Conservation (phyloP, 1,284 basidiomycete species). For the Cryptococcus sp. region DNA sequence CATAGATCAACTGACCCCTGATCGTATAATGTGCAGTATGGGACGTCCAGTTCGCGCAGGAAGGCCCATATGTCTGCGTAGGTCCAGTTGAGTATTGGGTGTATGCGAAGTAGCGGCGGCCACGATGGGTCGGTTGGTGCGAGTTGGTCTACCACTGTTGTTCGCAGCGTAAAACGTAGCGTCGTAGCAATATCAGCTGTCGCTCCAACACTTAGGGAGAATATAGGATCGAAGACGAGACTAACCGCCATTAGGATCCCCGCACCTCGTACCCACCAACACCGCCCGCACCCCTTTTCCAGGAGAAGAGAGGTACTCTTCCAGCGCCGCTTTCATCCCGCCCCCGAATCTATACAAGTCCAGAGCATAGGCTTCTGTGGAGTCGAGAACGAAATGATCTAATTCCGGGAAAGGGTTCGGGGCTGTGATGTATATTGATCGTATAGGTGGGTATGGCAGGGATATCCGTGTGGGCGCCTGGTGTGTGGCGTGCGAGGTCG, state of each 20-base stretch:
- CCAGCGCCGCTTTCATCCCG: slow-evolving; percentile 79
- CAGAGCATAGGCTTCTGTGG: slow-evolving; percentile 70
- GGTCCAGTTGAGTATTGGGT: slow-evolving; percentile 94
- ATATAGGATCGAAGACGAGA: slow-evolving; percentile 15
- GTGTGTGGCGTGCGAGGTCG: slow-evolving; percentile 13
- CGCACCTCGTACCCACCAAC: slow-evolving; percentile 80
- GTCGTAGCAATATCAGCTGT: too few species aligned
- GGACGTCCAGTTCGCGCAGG: slow-evolving; percentile 70
- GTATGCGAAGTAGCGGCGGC: slow-evolving; percentile 87
- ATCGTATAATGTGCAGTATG: slow-evolving; percentile 88
- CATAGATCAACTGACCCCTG: slow-evolving; percentile 66
- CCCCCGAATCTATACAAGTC: slow-evolving; percentile 75
- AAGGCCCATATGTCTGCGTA: slow-evolving; percentile 90
- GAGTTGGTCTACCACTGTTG: slow-evolving; percentile 63
- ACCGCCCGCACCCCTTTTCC: slow-evolving; percentile 66
- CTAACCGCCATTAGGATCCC: slow-evolving; percentile 91
- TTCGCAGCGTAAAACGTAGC: slow-evolving; percentile 1
- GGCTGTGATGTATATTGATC: slow-evolving; percentile 84
- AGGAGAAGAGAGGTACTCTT: slow-evolving; percentile 64
- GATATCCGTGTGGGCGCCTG: slow-evolving; percentile 2
- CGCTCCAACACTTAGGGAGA: too few species aligned
- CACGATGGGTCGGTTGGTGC: slow-evolving; percentile 83
- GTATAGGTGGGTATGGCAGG: slow-evolving; percentile 59
- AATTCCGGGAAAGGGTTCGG: slow-evolving; percentile 82
- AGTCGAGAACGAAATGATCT: slow-evolving; percentile 77